These are phyloP conservation scores for Kockovaella imperatae DNA, from an alignment of 768 basidiomycete genomes.

Conservation along the genomic window DNA sequence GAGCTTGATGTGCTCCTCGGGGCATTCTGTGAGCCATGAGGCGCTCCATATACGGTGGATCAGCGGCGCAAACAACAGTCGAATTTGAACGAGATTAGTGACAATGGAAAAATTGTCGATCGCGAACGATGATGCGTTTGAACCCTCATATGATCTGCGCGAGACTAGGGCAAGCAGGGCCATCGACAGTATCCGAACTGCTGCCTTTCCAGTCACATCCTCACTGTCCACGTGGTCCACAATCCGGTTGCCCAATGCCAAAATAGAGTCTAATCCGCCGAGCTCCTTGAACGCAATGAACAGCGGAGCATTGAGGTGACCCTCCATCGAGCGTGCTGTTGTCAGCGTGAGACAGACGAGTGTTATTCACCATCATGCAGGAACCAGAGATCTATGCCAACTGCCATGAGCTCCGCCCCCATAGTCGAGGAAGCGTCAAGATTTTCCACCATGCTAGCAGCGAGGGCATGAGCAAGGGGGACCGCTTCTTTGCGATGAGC, in stretches of 20 bases:
- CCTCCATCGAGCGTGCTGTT: constrained; percentile 70
- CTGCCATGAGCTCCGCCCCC: no score
- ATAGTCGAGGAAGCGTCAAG: constrained; percentile 55
- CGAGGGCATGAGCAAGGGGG: constrained; percentile 61
- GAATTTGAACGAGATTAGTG: constrained; percentile 77
- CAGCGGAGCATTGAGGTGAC: constrained; percentile 72
- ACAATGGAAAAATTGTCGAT: no score
- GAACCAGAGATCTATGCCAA: constrained; percentile 36
- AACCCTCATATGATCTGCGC: constrained; percentile 64
- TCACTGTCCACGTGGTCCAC: neutral
- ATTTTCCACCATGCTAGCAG: constrained; percentile 65
- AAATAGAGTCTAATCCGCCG: constrained; percentile 52
- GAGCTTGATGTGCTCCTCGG: constrained; percentile 64
- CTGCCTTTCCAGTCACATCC: neutral
- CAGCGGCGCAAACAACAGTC: constrained; percentile 62
- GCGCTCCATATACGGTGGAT: constrained; percentile 70
- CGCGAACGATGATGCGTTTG: no score
- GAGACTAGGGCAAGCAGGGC: constrained; percentile 68
- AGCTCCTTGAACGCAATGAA: constrained; percentile 63
- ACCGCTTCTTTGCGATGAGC: constrained; percentile 69
- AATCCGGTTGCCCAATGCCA: constrained; percentile 1
- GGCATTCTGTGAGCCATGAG: constrained; percentile 65
- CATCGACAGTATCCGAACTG: constrained; percentile 52
- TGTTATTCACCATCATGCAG: constrained; percentile 55
- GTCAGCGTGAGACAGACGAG: neutral